phyloP scores from a whole-genome alignment of 169 alveolate genomes.

The Cryptosporidium canis region DNA sequence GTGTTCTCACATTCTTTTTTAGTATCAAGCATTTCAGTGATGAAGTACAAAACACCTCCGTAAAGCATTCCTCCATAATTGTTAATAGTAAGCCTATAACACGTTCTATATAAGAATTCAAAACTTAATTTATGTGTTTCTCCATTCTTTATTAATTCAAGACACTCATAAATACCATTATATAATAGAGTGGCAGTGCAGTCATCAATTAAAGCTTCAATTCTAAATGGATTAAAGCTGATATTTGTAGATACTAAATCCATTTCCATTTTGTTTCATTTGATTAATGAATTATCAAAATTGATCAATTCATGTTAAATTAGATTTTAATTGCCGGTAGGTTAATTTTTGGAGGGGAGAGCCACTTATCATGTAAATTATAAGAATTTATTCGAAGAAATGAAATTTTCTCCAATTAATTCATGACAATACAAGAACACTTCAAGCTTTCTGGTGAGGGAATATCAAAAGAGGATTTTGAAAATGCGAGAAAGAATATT shows the following conservation, averaged over 20 bases:
- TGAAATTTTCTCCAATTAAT: conserved; percentile 3
- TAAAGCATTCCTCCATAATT: conserved; percentile 69
- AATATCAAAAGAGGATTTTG: conserved; percentile 51
- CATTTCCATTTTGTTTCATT: neutral
- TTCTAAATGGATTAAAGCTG: conserved; percentile 7
- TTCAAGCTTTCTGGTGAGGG: neutral
- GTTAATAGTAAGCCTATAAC: conserved; percentile 60
- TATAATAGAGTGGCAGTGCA: conserved; percentile 27
- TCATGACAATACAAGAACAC: conserved; percentile 6
- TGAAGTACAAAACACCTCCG: conserved; percentile 35
- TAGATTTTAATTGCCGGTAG: neutral
- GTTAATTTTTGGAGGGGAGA: conserved; percentile 34
- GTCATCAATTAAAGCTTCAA: conserved; percentile 61
- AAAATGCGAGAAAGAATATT: conserved; percentile 22
- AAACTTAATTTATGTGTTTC: conserved; percentile 60
- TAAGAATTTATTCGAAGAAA: neutral
- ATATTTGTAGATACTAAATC: neutral
- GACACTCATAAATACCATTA: conserved; percentile 15
- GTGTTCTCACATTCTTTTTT: neutral
- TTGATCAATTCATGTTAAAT: neutral
- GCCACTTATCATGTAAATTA: neutral
- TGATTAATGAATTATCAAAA: neutral
- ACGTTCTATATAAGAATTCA: conserved; percentile 65
- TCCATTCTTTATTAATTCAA: conserved; percentile 16
- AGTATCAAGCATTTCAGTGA: neutral